A percentile compares a stretch with the other conserved stretches of the same genome.
phyloP scores from a whole-genome alignment of 768 basidiomycete genomes.

The Candolleomyces eurysporus region DNA sequence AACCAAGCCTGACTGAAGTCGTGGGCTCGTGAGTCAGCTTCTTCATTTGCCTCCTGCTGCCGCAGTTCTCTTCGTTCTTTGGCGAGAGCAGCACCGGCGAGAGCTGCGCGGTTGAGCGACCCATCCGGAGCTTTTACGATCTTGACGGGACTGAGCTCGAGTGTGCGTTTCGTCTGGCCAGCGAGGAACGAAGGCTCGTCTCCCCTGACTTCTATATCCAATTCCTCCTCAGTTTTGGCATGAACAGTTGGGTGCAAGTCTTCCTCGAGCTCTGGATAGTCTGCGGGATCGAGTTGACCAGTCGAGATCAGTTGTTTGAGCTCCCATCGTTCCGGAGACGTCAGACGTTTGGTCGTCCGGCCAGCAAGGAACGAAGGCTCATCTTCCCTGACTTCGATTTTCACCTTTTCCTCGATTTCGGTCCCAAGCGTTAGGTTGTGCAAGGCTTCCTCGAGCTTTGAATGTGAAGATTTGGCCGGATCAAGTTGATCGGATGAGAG shows the following conservation, averaged over 20 bases:
- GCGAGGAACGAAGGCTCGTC: conserved; percentile 95
- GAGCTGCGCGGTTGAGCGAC: conserved; percentile 90
- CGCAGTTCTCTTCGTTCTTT: conserved; percentile 94
- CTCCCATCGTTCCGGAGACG: conserved; percentile 98
- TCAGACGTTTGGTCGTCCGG: conserved; percentile 84
- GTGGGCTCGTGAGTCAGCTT: conserved; percentile 89
- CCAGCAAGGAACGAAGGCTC: too few relatives aligned
- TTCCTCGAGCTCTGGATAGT: conserved; percentile 92
- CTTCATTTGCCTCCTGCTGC: conserved; percentile 92
- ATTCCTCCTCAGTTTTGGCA: conserved; percentile 90
- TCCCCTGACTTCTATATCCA: conserved; percentile 96
- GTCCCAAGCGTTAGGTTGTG: too few relatives aligned
- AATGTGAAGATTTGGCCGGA: too few relatives aligned
- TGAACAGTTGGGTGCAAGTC: conserved; percentile 73
- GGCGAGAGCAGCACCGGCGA: conserved; percentile 89
- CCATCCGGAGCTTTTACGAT: conserved; percentile 99
- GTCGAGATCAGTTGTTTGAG: conserved; percentile 98
- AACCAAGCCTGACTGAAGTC: conserved; percentile 97
- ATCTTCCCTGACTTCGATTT: too few relatives aligned
- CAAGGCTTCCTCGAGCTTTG: too few relatives aligned
- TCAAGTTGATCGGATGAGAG: too few relatives aligned
- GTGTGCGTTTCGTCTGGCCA: conserved; percentile 93
- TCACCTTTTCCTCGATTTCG: too few relatives aligned
- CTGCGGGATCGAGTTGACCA: conserved; percentile 86
- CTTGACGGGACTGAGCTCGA: conserved; percentile 96